Evolutionary conservation across 2,329 filamentous ascomycete species (phyloP), one percentile per base, ranked within the genome.

Genomic region (Aspergillus phoenicis): DNA sequence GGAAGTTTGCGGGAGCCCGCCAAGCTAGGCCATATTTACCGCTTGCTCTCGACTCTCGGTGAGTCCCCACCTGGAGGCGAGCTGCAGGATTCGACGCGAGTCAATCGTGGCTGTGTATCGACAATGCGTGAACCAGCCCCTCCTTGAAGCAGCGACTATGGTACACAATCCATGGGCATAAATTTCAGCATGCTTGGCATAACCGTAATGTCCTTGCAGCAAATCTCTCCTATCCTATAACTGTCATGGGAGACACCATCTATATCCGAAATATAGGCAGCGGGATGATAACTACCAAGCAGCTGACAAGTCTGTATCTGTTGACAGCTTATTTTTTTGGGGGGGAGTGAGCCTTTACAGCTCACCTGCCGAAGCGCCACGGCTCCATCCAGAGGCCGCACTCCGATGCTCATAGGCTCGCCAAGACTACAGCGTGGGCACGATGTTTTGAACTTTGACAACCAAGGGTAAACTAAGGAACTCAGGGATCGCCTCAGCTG

Each of bases 381-480:
- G 20, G 26, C 45, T 28, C 45, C 45, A 49, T 49, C 8, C 45
- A 49, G 11, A 17, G 45, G 45, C 45, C 33, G 2, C 33, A 36
- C 30, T 36, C 33, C 30, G 49, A 52, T 52, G 49, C 49, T 52
- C 49, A 52, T 52, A 52, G 28, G 49, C 49, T 36, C 17, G 49
- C 49, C 49, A 52, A 52, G 49, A 38, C 49, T 17, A 52, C 28
- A 30, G 49, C 33, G n/a, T 52, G 45, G 24, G 24, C 45, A 49
- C 24, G 24, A 49, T 49, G 24, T 30, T 24, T 49, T 28, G 45
- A 48, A 8, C 20, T 20, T 43, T 22, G 41, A 45, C 41, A 24
- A 13, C 22, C 28, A 20, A 20, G 5, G 20, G 22, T 6, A 10
- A 13, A 13, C 41, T 45, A 24, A 36, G 33, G 33, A 13, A 36